These are phyloP conservation scores for Lycium ferocissimum DNA, from an alignment of 257 asterid species.

Conservation along the genomic window DNA sequence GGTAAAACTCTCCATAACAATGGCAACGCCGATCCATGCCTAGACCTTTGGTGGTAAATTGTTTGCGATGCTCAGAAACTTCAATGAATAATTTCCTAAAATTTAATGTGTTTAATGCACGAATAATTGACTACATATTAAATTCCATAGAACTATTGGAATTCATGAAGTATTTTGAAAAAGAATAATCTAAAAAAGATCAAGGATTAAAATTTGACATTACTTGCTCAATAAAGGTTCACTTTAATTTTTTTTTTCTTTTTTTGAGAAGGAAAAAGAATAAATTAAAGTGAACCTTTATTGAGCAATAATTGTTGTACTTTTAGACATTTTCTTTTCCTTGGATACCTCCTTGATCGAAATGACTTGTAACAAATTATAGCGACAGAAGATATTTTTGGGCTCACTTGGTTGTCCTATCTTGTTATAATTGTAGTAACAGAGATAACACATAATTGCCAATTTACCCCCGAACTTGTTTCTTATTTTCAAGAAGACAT, in stretches of 20 bases:
- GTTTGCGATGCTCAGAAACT: too few relatives aligned
- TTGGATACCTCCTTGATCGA: not conserved
- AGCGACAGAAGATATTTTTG: not conserved
- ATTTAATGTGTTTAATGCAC: not conserved
- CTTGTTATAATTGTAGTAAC: too few relatives aligned
- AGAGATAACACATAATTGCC: too few relatives aligned
- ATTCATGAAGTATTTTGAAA: not conserved
- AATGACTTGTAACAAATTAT: not conserved
- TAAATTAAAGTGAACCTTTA: too few relatives aligned
- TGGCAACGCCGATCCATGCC: too few relatives aligned
- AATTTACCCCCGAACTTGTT: too few relatives aligned
- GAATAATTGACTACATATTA: not conserved
- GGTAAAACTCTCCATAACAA: too few relatives aligned
- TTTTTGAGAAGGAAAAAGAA: too few relatives aligned
- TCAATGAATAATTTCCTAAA: not conserved
- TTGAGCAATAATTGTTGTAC: not conserved
- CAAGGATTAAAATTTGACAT: not conserved
- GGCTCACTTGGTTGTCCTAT: too few relatives aligned
- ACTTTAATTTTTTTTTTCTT: too few relatives aligned
- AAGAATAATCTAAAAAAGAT: not conserved
- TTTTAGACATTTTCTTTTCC: not conserved
- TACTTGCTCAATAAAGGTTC: too few relatives aligned
- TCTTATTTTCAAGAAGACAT: too few relatives aligned
- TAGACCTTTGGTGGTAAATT: not conserved
- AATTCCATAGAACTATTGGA: not conserved